Evolutionary conservation across 805 yeast species (phyloP), one percentile per base, ranked within the genome.

Genomic region (Candida ficus): DNA sequence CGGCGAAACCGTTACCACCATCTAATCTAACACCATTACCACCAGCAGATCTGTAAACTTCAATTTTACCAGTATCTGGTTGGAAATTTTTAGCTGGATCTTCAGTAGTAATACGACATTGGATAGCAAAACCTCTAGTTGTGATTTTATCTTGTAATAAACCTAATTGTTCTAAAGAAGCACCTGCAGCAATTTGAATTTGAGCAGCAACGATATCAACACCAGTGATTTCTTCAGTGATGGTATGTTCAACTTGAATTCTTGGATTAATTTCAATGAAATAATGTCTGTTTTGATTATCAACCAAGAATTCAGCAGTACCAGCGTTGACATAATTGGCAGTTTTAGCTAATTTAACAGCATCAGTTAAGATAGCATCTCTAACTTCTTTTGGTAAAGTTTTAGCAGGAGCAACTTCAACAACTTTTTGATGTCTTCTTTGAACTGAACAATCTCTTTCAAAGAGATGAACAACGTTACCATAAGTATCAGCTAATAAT

Each of bases 401-500:
- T 67, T 86, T 83, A 29, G 98, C 97, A 11, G 99, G 98, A 5
- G 99, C 99, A 55, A 91, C 89, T 67, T 91, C 99, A 29, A 91
- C 98, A 39, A 91, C 99, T 68, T 91, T 91, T 70, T 91, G 99
- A 66, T 91, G 99, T 71, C 99, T 86, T 74, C 99, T 86, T 72
- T 91, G 99, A 39, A 91, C 99, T n/a, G 97, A 89, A 68, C 99
- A 91, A 69, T 91, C 99, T 68, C 99, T 83, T 74, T 91, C 99
- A 54, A 89, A 93, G 55, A 91, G 68, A 62, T 91, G 99, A 57
- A 91, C 84, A 20, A 90, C 96, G 62, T 91, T 93, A 44, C 99
- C 99, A 59, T 85, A 81, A 58, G 76, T 75, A 64, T 91, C 99
- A 37, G 96, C 99, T 53, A 91, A 75, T 56, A 91, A 73, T 70